A percentile compares a stretch with the other conserved stretches of the same genome.
These are phyloP conservation scores for Talaromyces nanjingensis DNA, from an alignment of 495 filamentous ascomycete genomes.

Conservation along the genomic window DNA sequence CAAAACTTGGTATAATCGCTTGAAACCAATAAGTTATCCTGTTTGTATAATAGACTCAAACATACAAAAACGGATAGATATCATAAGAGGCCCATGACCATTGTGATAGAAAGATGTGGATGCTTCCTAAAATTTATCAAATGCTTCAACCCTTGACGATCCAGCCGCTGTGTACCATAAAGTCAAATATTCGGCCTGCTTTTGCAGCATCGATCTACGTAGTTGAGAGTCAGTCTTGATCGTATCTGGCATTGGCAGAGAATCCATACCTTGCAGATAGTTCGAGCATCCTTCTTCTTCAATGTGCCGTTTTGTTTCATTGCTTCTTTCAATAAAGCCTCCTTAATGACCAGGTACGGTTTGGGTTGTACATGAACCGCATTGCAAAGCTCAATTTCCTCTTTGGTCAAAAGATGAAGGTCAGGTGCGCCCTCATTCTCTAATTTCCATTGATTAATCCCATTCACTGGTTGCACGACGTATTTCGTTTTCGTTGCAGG, in stretches of 20 bases:
- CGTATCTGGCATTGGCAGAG: background rate
- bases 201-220: conserved; percentile 58
- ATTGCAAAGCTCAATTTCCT: conserved; percentile 80
- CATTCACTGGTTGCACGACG: conserved; percentile 38
- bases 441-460: conserved; percentile 60
- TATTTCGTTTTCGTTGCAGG: conserved; percentile 39
- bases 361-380: conserved; percentile 79
- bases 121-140: background rate
- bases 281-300: conserved; percentile 84
- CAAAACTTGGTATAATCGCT: background rate
- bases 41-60: background rate
- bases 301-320: conserved; percentile 77
- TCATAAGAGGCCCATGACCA: background rate
- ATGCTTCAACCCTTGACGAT: conserved; percentile 53
- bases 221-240: conserved; percentile 9
- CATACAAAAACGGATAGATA: background rate
- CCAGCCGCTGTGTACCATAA: conserved; percentile 91
- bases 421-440: conserved; percentile 71
- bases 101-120: background rate
- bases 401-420: conserved; percentile 74
- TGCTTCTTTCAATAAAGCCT: conserved; percentile 77
- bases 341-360: conserved; percentile 90
- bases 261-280: conserved; percentile 51
- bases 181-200: conserved; percentile 74
- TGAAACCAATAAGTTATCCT: background rate